A percentile compares a stretch with the other conserved stretches of the same genome.
Evolutionary conservation across 345 rosid species (phyloP).

Genomic region (Brassica cretica): DNA sequence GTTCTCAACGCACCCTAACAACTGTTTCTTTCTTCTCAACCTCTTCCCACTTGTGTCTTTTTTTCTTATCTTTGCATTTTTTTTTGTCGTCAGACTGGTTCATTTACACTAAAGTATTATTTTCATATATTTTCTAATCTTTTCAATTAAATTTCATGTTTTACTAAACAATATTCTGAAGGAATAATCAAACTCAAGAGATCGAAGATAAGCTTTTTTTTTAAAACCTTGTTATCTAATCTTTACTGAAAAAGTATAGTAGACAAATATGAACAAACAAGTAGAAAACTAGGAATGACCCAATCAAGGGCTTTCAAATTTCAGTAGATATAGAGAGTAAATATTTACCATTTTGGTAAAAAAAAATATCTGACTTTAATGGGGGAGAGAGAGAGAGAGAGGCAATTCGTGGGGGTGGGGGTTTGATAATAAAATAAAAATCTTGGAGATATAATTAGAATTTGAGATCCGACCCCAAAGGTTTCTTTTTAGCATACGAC

Average conservation of each 20-base stretch:
- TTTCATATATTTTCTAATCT: too few species aligned
- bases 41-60: conserved; percentile 28
- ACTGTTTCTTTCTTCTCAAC: conserved; percentile 36
- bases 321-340: background rate
- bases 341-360: conserved; percentile 17
- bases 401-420: background rate
- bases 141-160: too few species aligned
- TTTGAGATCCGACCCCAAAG: conserved; percentile 33
- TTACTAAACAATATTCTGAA: too few species aligned
- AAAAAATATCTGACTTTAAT: conserved; percentile 16
- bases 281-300: background rate
- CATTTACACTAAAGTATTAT: too few species aligned
- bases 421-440: background rate
- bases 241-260: background rate
- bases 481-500: conserved; percentile 7
- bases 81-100: too few species aligned
- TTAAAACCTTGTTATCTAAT: background rate
- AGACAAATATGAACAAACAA: conserved; percentile 17
- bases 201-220: background rate
- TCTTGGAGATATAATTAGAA: conserved; percentile 31
- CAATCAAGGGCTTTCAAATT: background rate
- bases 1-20: conserved; percentile 39
- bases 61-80: background rate
- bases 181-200: background rate
- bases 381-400: conserved; percentile 1